These are phyloP conservation scores for Trifolium dubium DNA, from an alignment of 306 rosid species.

Conservation along the genomic window DNA sequence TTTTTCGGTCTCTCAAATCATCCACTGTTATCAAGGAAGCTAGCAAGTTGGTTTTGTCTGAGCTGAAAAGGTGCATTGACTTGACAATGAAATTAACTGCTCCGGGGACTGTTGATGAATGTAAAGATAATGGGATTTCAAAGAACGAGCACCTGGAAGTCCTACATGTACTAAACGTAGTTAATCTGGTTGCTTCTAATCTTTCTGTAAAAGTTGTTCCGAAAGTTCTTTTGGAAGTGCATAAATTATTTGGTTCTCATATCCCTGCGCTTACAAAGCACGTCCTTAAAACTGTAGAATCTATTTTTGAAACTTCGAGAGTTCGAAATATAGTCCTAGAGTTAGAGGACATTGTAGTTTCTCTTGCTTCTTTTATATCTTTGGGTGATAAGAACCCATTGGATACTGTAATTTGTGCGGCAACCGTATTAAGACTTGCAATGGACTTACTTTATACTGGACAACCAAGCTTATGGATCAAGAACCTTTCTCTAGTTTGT, in stretches of 20 bases:
- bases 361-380: conserved; percentile 71
- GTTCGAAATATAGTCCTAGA: conserved; percentile 51
- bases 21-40: conserved; percentile 65
- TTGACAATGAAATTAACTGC: conserved; percentile 51
- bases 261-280: conserved; percentile 67
- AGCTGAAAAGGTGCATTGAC: conserved; percentile 64
- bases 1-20: conserved; percentile 59
- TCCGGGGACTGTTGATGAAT: conserved; percentile 44
- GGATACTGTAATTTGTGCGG: conserved; percentile 69
- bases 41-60: conserved; percentile 74
- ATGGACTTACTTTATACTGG: conserved; percentile 58
- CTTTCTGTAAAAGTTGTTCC: conserved; percentile 62
- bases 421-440: conserved; percentile 60
- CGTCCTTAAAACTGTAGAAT: conserved; percentile 63
- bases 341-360: conserved; percentile 55
- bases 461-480: conserved; percentile 60
- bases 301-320: conserved; percentile 60
- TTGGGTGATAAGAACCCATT: conserved; percentile 70
- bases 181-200: conserved; percentile 66
- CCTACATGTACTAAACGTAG: conserved; percentile 68
- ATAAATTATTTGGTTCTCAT: conserved; percentile 56
- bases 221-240: conserved; percentile 59
- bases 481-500: conserved; percentile 70
- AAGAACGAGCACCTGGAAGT: conserved; percentile 66
- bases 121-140: conserved; percentile 45